Base-by-base conservation (phyloP, 179 eudicot species). In the Pouteria campechiana region DNA sequence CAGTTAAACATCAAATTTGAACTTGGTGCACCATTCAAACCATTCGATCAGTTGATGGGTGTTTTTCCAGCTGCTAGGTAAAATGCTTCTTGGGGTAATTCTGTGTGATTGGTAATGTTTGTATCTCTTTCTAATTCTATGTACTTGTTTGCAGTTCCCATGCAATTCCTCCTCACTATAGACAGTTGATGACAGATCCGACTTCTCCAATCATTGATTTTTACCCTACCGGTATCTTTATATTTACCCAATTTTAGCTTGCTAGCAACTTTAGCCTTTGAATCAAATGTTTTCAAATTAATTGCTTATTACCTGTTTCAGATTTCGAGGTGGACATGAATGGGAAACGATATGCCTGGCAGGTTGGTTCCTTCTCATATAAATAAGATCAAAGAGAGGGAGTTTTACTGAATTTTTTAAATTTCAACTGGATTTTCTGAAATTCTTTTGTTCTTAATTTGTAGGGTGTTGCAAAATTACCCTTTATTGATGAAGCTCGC, bases 41-140 rank as follows among this genome's bases (percentile, higher is more conserved):
- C 98, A 47, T 86, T 90, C 44, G 81, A 82, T 77, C 96, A 90
- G 63, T 73, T 90, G 32, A 55, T 90, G 69, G 98, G 94, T 25
- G 98, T 90, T 64, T 87, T 90, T 41, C 98, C 98, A 20, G 96
- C 96, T 55, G 96, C 98, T 39, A 90, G 98, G 98, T 90, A 69
- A 24, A 19, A 25, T 27, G 28, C 25, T 14, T 48, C 39, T 31
- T 28, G 3, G 7, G 24, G 37, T 33, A 44, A 15, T 37, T 29
- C 25, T 53, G 18, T 39, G 17, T 5, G 33, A 40, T 47, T 21
- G 30, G 35, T 18, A 20, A 13, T 33, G 17, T 41, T n/a, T n/a
- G n/a, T n/a, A n/a, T n/a, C n/a, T n/a, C n/a, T n/a, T n/a, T n/a
- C n/a, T n/a, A n/a, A n/a, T 52, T 51, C 73, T 81, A 62, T 29